Evolutionary conservation across 2,329 filamentous ascomycete species (phyloP), one percentile per base, ranked within the genome.

Genomic region (Chrysosporium queenslandicum): DNA sequence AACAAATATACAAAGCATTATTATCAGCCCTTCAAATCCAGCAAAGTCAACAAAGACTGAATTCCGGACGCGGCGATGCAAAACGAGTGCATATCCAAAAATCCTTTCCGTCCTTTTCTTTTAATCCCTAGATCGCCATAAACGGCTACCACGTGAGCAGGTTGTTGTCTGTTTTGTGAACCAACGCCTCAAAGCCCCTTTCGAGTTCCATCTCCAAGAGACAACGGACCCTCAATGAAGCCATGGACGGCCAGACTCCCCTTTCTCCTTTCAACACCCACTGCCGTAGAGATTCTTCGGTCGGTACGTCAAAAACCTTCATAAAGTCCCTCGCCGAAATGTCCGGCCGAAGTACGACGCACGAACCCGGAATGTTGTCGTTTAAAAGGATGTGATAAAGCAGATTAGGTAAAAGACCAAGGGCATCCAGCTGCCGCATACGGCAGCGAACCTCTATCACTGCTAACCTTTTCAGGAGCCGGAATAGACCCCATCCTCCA

Each of bases 241-340:
- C 83, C 2, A 95, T 81, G 1, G 88, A 87, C 0, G 90, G 91
- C 90, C 91, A 97, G 0, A 95, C 88, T 58, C 86, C 90, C 56
- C 83, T 74, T 69, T 97, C 91, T 1, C 91, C 91, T 51, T 85
- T 78, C 29, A 82, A 68, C 50, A 94, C 89, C 91, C 90, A 96
- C 60, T 91, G 86, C 53, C 87, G 81, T 2, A 96, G 72, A 7
- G 81, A 83, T 54, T 84, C 80, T 48, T 80, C 76, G 0, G 85
- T 91, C 0, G 89, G 89, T 27, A 30, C 12, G 66, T 94, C 86
- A n/a, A 96, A 76, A 30, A 96, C 71, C 30, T 84, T 79, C 39
- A 83, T 71, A 64, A 94, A 88, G 67, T 96, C 90, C 0, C 73
- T 68, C 0, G 82, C 72, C 3, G 79, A 80, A 2, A 96, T 75